Percentiles rank a stretch among this genome's conserved stretches.
These are phyloP conservation scores for Tetragonia tetragonoides DNA, from an alignment of 148 eudicot genomes.

Conservation along the genomic window DNA sequence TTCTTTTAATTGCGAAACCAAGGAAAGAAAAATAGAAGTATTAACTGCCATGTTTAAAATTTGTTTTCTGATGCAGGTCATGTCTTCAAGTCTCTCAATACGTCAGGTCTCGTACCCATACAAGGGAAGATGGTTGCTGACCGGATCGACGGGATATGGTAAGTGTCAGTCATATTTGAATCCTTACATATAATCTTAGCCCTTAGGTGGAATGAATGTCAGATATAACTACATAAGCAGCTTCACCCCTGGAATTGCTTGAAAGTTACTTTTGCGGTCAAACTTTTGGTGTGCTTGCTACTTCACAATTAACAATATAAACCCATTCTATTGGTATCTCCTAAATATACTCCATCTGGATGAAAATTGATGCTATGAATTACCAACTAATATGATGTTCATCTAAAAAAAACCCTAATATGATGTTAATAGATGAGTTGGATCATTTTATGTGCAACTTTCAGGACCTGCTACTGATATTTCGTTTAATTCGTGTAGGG, in stretches of 20 bases:
- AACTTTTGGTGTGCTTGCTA: background rate
- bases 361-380: too few relatives aligned
- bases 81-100: conserved; percentile 79
- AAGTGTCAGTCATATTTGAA: conserved; percentile 17
- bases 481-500: conserved; percentile 49
- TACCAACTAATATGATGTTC: too few relatives aligned
- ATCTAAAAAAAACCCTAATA: too few relatives aligned
- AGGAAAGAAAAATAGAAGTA: background rate
- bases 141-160: conserved; percentile 91
- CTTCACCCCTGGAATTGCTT: background rate
- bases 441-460: too few relatives aligned
- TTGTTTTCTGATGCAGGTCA: conserved; percentile 61
- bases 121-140: conserved; percentile 92
- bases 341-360: too few relatives aligned
- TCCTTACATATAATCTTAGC: background rate
- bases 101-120: conserved; percentile 79
- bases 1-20: too few relatives aligned
- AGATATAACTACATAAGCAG: too few relatives aligned
- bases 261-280: background rate
- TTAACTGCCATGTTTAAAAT: conserved; percentile 9
- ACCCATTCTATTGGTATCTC: background rate
- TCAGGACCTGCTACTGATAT: background rate
- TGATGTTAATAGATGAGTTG: too few relatives aligned
- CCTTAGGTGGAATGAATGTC: too few relatives aligned
- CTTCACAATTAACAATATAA: background rate